phyloP scores from a whole-genome alignment of 139 green algal species.

The Coccomyxa sp. region DNA sequence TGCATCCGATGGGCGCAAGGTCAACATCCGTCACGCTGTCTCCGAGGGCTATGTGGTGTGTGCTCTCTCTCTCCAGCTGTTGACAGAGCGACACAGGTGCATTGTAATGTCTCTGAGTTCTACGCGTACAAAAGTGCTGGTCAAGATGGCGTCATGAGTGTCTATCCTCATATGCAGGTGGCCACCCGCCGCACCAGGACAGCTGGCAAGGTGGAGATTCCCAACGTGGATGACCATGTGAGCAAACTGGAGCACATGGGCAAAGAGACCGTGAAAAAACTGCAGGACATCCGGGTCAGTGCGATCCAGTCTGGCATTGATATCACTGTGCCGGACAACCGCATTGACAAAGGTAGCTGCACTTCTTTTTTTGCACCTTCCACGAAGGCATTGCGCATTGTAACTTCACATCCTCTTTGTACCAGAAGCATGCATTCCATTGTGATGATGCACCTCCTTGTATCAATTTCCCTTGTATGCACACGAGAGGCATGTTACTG shows the following conservation, averaged over 20 bases:
- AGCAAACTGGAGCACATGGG: conserved; percentile 90
- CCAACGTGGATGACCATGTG: conserved; percentile 80
- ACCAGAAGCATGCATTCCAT: no score
- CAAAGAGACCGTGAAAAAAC: conserved; percentile 88
- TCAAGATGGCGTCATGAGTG: no score
- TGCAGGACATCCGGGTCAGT: conserved; percentile 63
- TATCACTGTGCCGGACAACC: conserved; percentile 64
- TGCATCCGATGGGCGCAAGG: conserved; percentile 11
- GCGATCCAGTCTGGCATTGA: conserved; percentile 48
- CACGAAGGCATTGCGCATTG: no score
- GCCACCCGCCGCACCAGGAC: conserved; percentile 71
- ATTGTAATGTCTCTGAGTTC: neutral
- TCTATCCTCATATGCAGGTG: conserved; percentile 24
- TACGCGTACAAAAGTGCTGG: no score
- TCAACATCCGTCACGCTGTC: conserved; percentile 59
- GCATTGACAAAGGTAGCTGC: conserved; percentile 8
- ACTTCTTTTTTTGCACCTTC: neutral
- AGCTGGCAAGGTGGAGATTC: conserved; percentile 83
- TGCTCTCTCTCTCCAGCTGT: neutral
- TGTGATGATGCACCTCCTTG: no score
- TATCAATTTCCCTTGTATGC: no score
- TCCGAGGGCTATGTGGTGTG: conserved; percentile 77
- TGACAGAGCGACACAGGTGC: neutral
- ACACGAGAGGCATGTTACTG: no score
- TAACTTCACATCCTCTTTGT: no score